Conservation (phyloP, 139 green algal genomes). For the Penium margaritaceum region DNA sequence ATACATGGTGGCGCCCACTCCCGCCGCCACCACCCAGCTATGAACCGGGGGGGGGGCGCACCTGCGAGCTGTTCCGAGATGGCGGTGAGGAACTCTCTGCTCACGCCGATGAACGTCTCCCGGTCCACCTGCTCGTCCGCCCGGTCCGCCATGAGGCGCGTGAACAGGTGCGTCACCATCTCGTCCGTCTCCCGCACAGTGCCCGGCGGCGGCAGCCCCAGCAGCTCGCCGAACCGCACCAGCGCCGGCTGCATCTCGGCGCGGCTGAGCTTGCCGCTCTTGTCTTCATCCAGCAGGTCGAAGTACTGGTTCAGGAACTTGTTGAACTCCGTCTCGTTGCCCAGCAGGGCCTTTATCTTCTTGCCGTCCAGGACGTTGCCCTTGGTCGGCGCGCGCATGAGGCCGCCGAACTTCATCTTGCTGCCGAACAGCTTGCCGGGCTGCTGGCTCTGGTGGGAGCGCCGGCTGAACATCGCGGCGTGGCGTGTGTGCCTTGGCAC, state of each 20-base stretch:
- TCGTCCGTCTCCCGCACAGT: background rate
- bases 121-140: background rate
- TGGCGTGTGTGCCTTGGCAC: too few relatives aligned
- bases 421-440: too few relatives aligned
- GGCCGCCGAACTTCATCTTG: too few relatives aligned
- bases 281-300: constrained; percentile 10
- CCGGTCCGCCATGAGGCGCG: background rate
- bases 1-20: too few relatives aligned
- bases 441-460: too few relatives aligned
- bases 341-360: background rate
- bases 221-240: background rate
- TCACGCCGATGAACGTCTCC: background rate
- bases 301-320: constrained; percentile 4
- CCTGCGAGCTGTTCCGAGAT: background rate
- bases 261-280: constrained; percentile 1
- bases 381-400: too few relatives aligned
- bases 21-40: too few relatives aligned
- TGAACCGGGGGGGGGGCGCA: too few relatives aligned
- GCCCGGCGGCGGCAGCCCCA: background rate
- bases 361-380: background rate
- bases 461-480: too few relatives aligned
- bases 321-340: background rate
- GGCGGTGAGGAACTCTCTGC: background rate
- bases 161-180: background rate
- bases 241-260: background rate